Evolutionary conservation across 768 basidiomycete genomes (phyloP).

Genomic region (Naganishia randhawae): DNA sequence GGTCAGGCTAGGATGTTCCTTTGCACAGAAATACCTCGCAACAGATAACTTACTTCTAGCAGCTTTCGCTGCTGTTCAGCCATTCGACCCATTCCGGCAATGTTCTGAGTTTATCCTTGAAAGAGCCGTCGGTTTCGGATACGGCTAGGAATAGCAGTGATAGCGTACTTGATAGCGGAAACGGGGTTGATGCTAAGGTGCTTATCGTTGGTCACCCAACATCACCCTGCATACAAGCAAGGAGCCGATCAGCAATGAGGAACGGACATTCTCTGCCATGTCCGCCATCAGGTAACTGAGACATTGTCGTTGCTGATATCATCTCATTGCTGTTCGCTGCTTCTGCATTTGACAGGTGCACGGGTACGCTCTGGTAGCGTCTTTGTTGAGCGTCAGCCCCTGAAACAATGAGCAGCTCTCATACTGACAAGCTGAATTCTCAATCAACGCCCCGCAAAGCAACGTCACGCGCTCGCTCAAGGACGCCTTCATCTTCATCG

Average conservation of each 20-base stretch:
- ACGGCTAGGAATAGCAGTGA: neutral
- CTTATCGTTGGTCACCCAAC: neutral
- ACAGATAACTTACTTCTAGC: slow-evolving; percentile 55
- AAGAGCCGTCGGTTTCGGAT: neutral
- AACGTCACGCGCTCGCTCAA: neutral
- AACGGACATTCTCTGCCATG: neutral
- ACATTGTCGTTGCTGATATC: slow-evolving; percentile 21
- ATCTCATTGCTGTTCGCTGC: neutral
- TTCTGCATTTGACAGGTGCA: neutral
- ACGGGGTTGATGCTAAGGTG: neutral
- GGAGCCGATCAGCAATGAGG: neutral
- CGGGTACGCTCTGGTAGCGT: neutral
- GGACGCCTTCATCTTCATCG: slow-evolving; percentile 8
- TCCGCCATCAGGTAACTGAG: slow-evolving; percentile 3
- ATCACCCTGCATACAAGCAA: neutral
- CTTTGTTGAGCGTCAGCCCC: too few relatives aligned
- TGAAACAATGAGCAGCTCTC: neutral
- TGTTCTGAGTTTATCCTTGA: neutral
- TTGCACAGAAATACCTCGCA: neutral
- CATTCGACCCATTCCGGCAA: slow-evolving; percentile 74
- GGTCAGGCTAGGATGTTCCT: neutral
- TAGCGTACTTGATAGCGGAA: neutral
- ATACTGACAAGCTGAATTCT: neutral
- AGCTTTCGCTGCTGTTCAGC: slow-evolving; percentile 99
- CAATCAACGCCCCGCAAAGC: neutral